Conservation (phyloP, 2,329 filamentous ascomycete genomes). For the Colletotrichum salicis region DNA sequence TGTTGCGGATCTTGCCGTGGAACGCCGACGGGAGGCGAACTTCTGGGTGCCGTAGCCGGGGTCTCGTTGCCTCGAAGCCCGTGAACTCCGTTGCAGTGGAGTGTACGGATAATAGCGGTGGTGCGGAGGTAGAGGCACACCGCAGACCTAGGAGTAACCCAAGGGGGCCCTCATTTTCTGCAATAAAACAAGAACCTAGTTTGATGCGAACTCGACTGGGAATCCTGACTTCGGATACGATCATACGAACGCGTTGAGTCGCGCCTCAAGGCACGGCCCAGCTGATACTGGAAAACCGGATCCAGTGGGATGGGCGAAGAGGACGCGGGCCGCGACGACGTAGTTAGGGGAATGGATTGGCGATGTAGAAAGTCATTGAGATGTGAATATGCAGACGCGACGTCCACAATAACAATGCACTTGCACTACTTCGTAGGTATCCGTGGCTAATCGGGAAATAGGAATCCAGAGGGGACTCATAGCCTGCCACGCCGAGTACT, state of each 20-base stretch:
- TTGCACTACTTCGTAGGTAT: background rate
- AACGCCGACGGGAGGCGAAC: background rate
- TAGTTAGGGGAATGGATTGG: background rate
- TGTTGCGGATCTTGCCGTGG: conserved; percentile 30
- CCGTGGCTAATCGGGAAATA: background rate
- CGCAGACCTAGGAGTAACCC: background rate
- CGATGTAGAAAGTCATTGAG: background rate
- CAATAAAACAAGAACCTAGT: background rate
- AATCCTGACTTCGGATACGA: background rate
- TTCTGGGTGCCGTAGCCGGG: conserved; percentile 11
- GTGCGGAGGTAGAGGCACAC: conserved; percentile 13
- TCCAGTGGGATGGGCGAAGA: background rate
- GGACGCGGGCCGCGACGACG: background rate
- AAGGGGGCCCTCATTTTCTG: background rate
- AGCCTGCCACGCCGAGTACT: background rate
- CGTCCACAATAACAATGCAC: background rate
- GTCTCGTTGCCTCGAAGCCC: conserved; percentile 14
- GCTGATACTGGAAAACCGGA: background rate
- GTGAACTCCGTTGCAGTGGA: background rate
- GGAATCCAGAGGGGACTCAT: background rate
- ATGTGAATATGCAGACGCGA: background rate
- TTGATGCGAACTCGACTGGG: background rate
- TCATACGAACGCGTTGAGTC: background rate
- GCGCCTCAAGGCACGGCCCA: background rate
- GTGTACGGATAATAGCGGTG: background rate